Conservation (phyloP, 768 basidiomycete species). For the Collybiopsis luxurians region DNA sequence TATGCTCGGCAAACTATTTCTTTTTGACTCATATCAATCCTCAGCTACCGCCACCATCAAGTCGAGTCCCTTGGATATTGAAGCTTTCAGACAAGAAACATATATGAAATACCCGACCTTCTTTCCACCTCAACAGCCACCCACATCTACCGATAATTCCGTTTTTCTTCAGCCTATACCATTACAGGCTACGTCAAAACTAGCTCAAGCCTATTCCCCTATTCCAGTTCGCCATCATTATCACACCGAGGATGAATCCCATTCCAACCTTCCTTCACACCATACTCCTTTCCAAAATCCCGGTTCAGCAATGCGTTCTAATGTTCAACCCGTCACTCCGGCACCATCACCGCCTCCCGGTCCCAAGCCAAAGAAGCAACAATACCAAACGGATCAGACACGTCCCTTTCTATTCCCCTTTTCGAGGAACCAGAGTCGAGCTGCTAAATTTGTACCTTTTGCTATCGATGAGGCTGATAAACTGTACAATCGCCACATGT, state of each 20-base stretch:
- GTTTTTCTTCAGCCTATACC: conserved; percentile 28
- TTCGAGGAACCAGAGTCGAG: conserved; percentile 60
- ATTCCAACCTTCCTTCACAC: conserved; percentile 34
- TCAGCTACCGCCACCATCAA: conserved; percentile 67
- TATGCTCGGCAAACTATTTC: background rate
- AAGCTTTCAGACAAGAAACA: conserved; percentile 86
- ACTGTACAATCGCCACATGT: conserved; percentile 87
- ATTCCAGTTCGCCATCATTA: conserved; percentile 94
- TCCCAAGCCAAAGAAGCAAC: conserved; percentile 95
- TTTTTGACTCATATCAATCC: background rate
- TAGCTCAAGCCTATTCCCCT: conserved; percentile 90
- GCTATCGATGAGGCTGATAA: conserved; percentile 95
- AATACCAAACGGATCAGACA: conserved; percentile 95
- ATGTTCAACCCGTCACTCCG: conserved; percentile 75
- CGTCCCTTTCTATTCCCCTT: conserved; percentile 96
- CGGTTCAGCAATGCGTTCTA: conserved; percentile 30
- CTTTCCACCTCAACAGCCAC: conserved; percentile 50
- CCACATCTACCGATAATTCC: conserved; percentile 27
- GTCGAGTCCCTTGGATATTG: conserved; percentile 87
- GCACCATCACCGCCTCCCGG: conserved; percentile 84
- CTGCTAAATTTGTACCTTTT: conserved; percentile 80
- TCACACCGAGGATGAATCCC: conserved; percentile 77
- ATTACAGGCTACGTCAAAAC: conserved; percentile 48
- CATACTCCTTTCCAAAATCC: background rate
- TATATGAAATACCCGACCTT: conserved; percentile 97